phyloP scores from a whole-genome alignment of 1,284 basidiomycete genomes.

The Baeospora myosura region DNA sequence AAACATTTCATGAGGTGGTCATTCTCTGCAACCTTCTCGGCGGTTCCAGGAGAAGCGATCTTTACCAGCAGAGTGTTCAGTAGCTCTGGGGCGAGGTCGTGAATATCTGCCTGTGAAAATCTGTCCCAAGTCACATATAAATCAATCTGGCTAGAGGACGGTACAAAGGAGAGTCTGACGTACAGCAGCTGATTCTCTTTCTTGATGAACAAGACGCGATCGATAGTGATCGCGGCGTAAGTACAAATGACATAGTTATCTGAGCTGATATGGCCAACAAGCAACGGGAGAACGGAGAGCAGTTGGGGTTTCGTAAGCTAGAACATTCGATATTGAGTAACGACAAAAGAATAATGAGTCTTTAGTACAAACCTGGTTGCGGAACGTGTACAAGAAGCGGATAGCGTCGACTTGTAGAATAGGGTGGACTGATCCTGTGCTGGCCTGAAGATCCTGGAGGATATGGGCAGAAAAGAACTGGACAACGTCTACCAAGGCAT shows the following conservation, averaged over 20 bases:
- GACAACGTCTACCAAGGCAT: constrained; percentile 88
- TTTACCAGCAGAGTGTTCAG: constrained; percentile 75
- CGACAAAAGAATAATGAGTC: neutral
- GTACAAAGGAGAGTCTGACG: constrained; percentile 21
- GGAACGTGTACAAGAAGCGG: constrained; percentile 88
- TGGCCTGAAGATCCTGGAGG: constrained; percentile 79
- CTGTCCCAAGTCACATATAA: constrained; percentile 36
- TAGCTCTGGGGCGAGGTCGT: constrained; percentile 72
- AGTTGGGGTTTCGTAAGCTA: constrained; percentile 94
- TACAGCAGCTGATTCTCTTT: constrained; percentile 63
- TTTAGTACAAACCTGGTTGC: constrained; percentile 63
- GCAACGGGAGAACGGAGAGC: constrained; percentile 81
- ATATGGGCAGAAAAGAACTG: constrained; percentile 94
- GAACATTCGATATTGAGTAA: neutral
- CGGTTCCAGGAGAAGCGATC: constrained; percentile 76
- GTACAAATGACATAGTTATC: constrained; percentile 83
- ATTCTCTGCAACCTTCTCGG: constrained; percentile 95
- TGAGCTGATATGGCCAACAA: constrained; percentile 80
- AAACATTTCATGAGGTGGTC: constrained; percentile 97
- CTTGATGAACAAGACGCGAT: constrained; percentile 85
- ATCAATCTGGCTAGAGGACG: neutral
- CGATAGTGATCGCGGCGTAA: constrained; percentile 87
- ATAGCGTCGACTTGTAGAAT: constrained; percentile 96
- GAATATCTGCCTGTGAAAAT: constrained; percentile 82
- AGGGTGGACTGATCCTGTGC: constrained; percentile 66